phyloP scores from a whole-genome alignment of 208 protist species.

The Leishmania amazonensis region DNA sequence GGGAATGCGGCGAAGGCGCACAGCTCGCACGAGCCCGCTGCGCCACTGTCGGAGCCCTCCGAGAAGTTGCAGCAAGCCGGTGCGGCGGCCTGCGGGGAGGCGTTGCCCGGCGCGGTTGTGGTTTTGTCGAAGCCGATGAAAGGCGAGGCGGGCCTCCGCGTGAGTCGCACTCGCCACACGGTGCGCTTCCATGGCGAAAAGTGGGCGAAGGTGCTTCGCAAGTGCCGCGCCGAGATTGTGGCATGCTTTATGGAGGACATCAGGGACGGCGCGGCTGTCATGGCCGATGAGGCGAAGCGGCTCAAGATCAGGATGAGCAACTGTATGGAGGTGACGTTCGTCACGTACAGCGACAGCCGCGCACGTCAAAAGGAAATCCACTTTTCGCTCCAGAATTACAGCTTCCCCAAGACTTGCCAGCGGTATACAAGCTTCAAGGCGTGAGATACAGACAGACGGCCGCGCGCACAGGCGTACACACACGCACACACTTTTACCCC shows the following conservation, averaged over 20 bases:
- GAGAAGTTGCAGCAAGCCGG: neutral
- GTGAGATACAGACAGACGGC: neutral
- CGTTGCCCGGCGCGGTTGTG: no score
- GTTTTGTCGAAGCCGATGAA: neutral
- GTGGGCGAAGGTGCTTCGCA: constrained; percentile 42
- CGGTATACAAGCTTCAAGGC: constrained; percentile 30
- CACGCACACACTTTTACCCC: neutral
- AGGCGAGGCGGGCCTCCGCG: neutral
- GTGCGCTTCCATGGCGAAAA: constrained; percentile 59
- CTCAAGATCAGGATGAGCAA: constrained; percentile 43
- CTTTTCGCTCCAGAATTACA: constrained; percentile 36
- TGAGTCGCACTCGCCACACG: constrained; percentile 46
- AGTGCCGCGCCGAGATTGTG: constrained; percentile 21
- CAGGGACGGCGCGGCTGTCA: constrained; percentile 24
- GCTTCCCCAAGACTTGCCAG: constrained; percentile 40
- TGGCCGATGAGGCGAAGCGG: constrained; percentile 30
- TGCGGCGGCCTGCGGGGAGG: constrained; percentile 1
- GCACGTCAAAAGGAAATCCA: constrained; percentile 38
- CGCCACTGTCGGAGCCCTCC: constrained; percentile 4
- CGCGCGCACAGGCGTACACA: neutral
- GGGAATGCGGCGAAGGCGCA: neutral
- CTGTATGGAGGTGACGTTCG: constrained; percentile 49
- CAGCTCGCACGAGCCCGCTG: neutral
- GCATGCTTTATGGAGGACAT: constrained; percentile 48
- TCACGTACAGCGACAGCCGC: constrained; percentile 34